Evolutionary conservation across 1,284 basidiomycete genomes (phyloP).

Genomic region (Cutaneotrichosporon sp.): DNA sequence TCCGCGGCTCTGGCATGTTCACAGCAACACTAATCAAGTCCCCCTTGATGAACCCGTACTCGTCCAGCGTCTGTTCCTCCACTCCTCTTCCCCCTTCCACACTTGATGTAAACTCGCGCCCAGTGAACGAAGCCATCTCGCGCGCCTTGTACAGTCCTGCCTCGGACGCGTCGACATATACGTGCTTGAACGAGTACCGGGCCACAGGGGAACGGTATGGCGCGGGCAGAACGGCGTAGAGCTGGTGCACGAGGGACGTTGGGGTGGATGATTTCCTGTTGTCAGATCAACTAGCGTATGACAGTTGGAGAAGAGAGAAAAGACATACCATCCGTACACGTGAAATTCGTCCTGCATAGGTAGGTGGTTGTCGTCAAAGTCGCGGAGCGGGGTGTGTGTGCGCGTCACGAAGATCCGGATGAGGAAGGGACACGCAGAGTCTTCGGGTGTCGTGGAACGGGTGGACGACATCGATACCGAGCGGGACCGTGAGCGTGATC

Average conservation of each 20-base stretch:
- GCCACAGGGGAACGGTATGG: conserved; percentile 43
- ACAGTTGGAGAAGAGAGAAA: not conserved
- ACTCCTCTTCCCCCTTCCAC: conserved; percentile 18
- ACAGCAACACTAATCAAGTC: conserved; percentile 44
- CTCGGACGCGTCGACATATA: conserved; percentile 48
- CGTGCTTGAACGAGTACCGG: conserved; percentile 44
- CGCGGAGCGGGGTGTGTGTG: conserved; percentile 41
- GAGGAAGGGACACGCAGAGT: conserved; percentile 38
- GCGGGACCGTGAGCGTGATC: conserved; percentile 12
- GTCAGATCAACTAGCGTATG: not conserved
- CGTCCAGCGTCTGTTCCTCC: conserved; percentile 45
- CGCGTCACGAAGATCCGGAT: conserved; percentile 48
- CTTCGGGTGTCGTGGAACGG: conserved; percentile 11
- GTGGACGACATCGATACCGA: conserved; percentile 10
- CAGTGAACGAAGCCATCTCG: conserved; percentile 42
- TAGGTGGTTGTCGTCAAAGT: conserved; percentile 45
- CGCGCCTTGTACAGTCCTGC: conserved; percentile 41
- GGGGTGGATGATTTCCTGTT: conserved; percentile 45
- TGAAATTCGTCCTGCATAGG: conserved; percentile 43
- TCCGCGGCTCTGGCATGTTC: conserved; percentile 37
- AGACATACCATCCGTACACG: conserved; percentile 47
- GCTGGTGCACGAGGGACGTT: conserved; percentile 39
- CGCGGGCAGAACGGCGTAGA: conserved; percentile 44
- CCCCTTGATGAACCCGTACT: conserved; percentile 46
- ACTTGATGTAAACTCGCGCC: conserved; percentile 35